Evolutionary conservation across 169 alveolate species (phyloP).

Genomic region (Plasmodium adleri): DNA sequence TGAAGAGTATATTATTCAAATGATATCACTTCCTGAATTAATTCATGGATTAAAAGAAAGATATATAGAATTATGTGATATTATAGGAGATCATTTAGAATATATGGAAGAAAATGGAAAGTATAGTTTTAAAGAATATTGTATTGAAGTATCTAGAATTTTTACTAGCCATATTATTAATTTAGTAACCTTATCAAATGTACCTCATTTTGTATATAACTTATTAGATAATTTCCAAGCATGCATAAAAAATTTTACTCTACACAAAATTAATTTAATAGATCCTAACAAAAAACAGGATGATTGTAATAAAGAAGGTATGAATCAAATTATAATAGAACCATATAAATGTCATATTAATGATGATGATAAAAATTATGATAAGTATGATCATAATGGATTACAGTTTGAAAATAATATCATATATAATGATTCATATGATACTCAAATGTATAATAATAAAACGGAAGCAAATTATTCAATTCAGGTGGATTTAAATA

Average conservation of each 20-base stretch:
- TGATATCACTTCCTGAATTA: not conserved
- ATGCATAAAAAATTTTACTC: not conserved
- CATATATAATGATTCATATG: conserved; percentile 3
- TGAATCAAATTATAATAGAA: no score
- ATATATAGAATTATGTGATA: conserved; percentile 47
- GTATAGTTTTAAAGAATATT: conserved; percentile 43
- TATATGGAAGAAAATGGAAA: conserved; percentile 16
- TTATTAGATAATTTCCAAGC: conserved; percentile 6
- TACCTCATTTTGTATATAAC: conserved; percentile 16
- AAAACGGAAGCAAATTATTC: conserved; percentile 15
- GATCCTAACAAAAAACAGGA: no score
- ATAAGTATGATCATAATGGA: no score
- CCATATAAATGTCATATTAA: no score
- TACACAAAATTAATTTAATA: not conserved
- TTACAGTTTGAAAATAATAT: not conserved
- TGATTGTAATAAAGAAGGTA: no score
- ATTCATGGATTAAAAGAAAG: conserved; percentile 9
- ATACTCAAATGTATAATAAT: conserved; percentile 8
- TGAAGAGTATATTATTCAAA: conserved; percentile 10
- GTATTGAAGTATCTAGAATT: conserved; percentile 34
- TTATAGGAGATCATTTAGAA: conserved; percentile 38
- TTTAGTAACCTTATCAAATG: conserved; percentile 27
- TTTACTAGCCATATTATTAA: conserved; percentile 20
- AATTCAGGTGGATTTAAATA: not conserved
- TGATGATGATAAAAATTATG: no score